These are phyloP conservation scores for Neoboletus brunneissimus DNA, from an alignment of 768 basidiomycete genomes.

Conservation along the genomic window DNA sequence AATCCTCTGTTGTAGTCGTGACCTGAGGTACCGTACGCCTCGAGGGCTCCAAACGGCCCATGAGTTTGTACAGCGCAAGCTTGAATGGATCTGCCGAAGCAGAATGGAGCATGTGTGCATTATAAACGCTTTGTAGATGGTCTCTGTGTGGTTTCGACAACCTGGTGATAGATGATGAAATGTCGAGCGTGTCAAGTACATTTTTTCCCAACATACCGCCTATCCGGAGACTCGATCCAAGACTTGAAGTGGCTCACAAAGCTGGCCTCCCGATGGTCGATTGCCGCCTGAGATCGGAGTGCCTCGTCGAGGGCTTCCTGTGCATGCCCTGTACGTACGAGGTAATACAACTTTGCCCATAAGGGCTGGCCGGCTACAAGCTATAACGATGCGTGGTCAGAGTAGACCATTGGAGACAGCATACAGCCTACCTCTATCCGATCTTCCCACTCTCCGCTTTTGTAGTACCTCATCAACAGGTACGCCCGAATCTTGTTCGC, in stretches of 20 bases:
- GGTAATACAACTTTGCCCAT: conserved; percentile 93
- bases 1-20: conserved; percentile 92
- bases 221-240: conserved; percentile 79
- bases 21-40: conserved; percentile 79
- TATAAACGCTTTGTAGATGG: conserved; percentile 76
- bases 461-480: conserved; percentile 75
- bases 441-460: conserved; percentile 80
- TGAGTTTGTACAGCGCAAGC: conserved; percentile 90
- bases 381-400: conserved; percentile 37
- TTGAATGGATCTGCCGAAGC: conserved; percentile 93
- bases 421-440: conserved; percentile 70
- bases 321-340: conserved; percentile 81
- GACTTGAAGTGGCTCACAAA: conserved; percentile 81
- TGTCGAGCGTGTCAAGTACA: background rate
- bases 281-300: conserved; percentile 60
- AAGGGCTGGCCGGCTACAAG: conserved; percentile 82
- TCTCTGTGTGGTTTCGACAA: conserved; percentile 74
- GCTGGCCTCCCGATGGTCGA: conserved; percentile 74
- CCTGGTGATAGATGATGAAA: conserved; percentile 34
- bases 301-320: conserved; percentile 82
- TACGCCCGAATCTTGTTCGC: conserved; percentile 90
- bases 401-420: background rate
- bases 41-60: conserved; percentile 86
- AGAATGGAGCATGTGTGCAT: conserved; percentile 87
- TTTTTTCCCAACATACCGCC: conserved; percentile 48